These are phyloP conservation scores for Crinitomyces ghanaensis DNA, from an alignment of 805 yeast genomes.

Conservation along the genomic window DNA sequence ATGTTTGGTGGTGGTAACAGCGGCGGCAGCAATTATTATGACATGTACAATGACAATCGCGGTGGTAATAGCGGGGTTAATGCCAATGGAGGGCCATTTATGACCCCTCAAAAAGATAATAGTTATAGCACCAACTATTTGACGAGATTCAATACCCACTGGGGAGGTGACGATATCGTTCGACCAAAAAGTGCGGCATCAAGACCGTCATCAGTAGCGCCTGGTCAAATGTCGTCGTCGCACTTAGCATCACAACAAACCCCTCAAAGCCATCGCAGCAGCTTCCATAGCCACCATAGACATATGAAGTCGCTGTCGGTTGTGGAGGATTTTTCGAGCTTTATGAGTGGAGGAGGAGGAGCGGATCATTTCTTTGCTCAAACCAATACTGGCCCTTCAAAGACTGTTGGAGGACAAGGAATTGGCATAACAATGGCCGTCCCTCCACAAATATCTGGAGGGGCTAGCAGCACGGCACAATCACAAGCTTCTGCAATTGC, in stretches of 20 bases:
- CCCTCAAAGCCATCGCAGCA: background rate
- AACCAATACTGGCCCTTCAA: too few relatives aligned
- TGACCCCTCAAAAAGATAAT: background rate
- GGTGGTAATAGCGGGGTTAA: too few relatives aligned
- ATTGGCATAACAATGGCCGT: too few relatives aligned
- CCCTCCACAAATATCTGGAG: too few relatives aligned
- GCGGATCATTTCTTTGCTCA: too few relatives aligned
- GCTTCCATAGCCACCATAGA: background rate
- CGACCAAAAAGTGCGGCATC: slow-evolving; percentile 16
- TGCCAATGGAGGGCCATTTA: background rate
- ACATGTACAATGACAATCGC: too few relatives aligned
- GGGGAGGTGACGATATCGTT: slow-evolving; percentile 17
- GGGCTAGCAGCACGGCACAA: too few relatives aligned
- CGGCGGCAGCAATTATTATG: slow-evolving; percentile 5
- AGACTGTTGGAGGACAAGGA: too few relatives aligned
- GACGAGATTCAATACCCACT: slow-evolving; percentile 4
- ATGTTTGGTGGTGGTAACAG: slow-evolving; percentile 2
- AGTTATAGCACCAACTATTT: slow-evolving; percentile 4
- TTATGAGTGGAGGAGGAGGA: too few relatives aligned
- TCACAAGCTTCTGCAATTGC: too few relatives aligned
- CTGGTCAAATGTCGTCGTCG: background rate
- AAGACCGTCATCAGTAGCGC: background rate
- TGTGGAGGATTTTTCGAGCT: slow-evolving; percentile 8
- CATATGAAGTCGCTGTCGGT: slow-evolving; percentile 13
- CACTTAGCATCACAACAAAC: background rate